Base-by-base conservation (phyloP, 2,329 filamentous ascomycete genomes). In the Pyricularia sp. region DNA sequence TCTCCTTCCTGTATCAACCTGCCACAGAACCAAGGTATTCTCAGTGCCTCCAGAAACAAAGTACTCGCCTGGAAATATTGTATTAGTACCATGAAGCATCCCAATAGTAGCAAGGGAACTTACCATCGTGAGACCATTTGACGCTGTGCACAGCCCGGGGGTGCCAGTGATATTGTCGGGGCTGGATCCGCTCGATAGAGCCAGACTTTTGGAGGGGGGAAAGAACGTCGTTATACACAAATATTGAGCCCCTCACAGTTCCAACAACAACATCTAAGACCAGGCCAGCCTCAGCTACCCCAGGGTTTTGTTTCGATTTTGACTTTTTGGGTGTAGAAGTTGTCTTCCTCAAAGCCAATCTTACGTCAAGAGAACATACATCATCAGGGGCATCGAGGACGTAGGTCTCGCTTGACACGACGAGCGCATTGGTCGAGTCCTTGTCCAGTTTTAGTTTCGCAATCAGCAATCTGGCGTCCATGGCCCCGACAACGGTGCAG, bases 51-150 rank as follows among this genome's bases (percentile, higher is more conserved):
- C 95, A 69, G 95, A 98, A 68, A 99, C 90, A 70, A 99, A 81
- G 78, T 99, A 99, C 76, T 97, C 93, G 67, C 92, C 92, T 95
- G 59, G 64, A 65, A 65, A 74, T 81, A 71, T 81, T 69, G 23
- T n/a, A 23, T 36, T 26, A 28, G 55, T 69, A 76, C 71, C 75
- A 42, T 17, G 68, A n/a, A 25, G 63, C 17, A 65, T 20, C 26
- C 9, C 71, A 64, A 28, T 65, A 33, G 66, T 12, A 20, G 5
- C 2, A 23, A 61, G 9, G 4, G 20, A 71, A 72, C 83, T 76
- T 85, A 92, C 94, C 94, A 83, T 99, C 95, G 73, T 84, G 84
- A 17, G 95, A 97, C 92, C 94, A 98, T 78, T 95, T 97, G 69
- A 97, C 84, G 11, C 92, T 86, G 73, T 91, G 90, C 10, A 97